These are phyloP conservation scores for Cyberlindnera americana DNA, from an alignment of 805 yeast genomes.

Conservation along the genomic window DNA sequence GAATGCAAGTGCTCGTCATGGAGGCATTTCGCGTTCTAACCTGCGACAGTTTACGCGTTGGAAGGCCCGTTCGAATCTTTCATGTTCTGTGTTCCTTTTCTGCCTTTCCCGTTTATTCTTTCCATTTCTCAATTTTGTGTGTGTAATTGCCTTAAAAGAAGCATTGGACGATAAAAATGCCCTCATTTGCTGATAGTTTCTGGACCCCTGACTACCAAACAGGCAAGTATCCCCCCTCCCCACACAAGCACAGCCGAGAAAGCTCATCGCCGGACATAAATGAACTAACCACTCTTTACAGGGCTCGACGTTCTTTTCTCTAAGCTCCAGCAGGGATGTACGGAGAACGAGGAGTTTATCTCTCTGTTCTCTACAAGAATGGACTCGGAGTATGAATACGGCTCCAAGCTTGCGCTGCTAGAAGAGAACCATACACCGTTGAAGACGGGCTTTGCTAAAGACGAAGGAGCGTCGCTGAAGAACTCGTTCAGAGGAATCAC, in stretches of 20 bases:
- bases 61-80: too few relatives aligned
- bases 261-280: too few relatives aligned
- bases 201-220: constrained; percentile 67
- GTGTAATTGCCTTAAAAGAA: background rate
- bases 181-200: constrained; percentile 70
- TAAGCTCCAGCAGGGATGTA: constrained; percentile 57
- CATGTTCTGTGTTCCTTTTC: too few relatives aligned
- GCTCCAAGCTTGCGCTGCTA: constrained; percentile 46
- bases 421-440: constrained; percentile 35
- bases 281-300: constrained; percentile 10
- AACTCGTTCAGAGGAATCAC: constrained; percentile 58
- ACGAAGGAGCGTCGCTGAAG: constrained; percentile 65
- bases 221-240: constrained; percentile 31
- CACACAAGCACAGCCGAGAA: too few relatives aligned
- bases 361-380: constrained; percentile 63
- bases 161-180: constrained; percentile 25
- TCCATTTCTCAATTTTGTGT: too few relatives aligned
- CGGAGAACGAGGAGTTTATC: constrained; percentile 67
- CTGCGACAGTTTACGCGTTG: background rate
- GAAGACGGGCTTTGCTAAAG: constrained; percentile 42
- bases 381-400: constrained; percentile 68
- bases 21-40: background rate
- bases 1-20: too few relatives aligned
- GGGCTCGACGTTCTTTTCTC: constrained; percentile 50
- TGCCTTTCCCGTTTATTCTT: too few relatives aligned